Evolutionary conservation across 345 rosid species (phyloP).

Genomic region (Eucalyptus regnans): DNA sequence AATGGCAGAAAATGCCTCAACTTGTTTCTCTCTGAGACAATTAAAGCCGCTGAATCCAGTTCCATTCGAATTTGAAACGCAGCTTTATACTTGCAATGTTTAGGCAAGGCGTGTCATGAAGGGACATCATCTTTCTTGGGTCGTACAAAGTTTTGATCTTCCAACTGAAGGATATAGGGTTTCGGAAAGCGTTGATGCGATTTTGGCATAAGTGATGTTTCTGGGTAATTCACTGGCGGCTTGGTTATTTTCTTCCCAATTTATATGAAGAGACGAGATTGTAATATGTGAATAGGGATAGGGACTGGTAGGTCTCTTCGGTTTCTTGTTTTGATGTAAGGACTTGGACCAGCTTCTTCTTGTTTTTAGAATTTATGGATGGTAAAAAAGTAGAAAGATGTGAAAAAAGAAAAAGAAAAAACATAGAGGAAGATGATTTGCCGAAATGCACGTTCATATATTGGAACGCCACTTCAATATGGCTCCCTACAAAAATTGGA

Average conservation of each 20-base stretch:
- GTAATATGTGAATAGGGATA: background rate
- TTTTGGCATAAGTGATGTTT: background rate
- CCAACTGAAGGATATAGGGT: background rate
- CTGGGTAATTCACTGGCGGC: background rate
- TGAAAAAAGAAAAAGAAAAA: background rate
- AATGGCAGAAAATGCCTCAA: background rate
- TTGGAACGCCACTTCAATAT: background rate
- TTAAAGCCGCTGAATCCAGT: background rate
- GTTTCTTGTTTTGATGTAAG: background rate
- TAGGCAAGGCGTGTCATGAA: background rate
- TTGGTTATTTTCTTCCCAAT: background rate
- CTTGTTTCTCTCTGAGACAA: background rate
- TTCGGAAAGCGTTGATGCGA: background rate
- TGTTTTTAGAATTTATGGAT: background rate
- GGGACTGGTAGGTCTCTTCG: background rate
- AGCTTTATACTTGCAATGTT: background rate
- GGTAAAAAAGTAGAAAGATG: background rate
- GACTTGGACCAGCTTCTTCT: background rate
- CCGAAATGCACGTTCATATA: background rate
- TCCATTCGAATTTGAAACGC: background rate
- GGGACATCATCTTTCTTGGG: background rate
- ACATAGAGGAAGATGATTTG: background rate
- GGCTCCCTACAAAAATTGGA: background rate
- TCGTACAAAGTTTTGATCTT: background rate
- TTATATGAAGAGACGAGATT: background rate